These are phyloP conservation scores for Casaregolazyma lundiana DNA, from an alignment of 1,139 yeast species.

Conservation along the genomic window DNA sequence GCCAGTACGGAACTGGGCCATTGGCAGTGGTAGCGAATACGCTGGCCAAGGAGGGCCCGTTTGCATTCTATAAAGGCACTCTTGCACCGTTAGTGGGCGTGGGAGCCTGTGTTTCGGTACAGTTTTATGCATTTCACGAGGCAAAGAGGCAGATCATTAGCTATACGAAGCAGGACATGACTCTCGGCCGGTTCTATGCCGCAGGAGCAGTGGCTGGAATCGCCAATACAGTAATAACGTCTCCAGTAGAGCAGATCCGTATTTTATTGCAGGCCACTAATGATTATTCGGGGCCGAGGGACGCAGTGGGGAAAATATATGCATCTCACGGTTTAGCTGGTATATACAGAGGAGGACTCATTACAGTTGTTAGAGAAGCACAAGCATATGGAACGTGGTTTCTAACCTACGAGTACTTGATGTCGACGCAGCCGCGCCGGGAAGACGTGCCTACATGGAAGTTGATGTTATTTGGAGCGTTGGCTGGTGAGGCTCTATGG, in stretches of 20 bases:
- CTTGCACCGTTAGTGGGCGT: constrained; percentile 83
- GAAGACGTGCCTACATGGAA: constrained; percentile 57
- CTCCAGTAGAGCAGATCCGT: constrained; percentile 74
- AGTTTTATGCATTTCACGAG: constrained; percentile 75
- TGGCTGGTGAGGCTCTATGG: constrained; percentile 73
- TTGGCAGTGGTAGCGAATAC: constrained; percentile 55
- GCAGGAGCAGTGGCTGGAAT: constrained; percentile 80
- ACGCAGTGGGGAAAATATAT: constrained; percentile 48
- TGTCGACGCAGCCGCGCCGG: constrained; percentile 38
- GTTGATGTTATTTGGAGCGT: constrained; percentile 58
- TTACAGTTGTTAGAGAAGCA: constrained; percentile 62
- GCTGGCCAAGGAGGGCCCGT: constrained; percentile 59
- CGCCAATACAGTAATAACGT: constrained; percentile 64
- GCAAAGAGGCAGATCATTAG: constrained; percentile 54
- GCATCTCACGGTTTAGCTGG: constrained; percentile 48
- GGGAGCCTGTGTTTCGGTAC: constrained; percentile 88
- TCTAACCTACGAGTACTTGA: constrained; percentile 60
- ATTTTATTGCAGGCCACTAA: constrained; percentile 51
- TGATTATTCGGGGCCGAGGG: constrained; percentile 42
- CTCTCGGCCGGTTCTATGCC: constrained; percentile 57
- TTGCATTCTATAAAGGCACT: constrained; percentile 87
- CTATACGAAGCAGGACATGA: constrained; percentile 36
- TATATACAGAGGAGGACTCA: constrained; percentile 53
- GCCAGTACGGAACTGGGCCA: constrained; percentile 40
- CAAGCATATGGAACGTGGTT: constrained; percentile 88